phyloP scores from a whole-genome alignment of 2,329 filamentous ascomycete species.

The Fusarium sp. region DNA sequence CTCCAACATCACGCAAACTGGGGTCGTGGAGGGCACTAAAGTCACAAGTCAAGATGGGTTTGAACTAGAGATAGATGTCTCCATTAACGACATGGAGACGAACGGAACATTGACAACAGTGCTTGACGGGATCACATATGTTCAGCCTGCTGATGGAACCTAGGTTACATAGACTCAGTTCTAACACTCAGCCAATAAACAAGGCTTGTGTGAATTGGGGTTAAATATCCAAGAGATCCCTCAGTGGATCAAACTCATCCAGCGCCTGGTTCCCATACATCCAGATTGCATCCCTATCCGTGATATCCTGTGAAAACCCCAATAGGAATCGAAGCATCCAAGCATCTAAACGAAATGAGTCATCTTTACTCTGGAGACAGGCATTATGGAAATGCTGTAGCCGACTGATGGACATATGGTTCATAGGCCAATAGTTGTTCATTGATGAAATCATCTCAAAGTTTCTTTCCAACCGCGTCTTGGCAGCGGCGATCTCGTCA shows the following conservation, averaged over 20 bases:
- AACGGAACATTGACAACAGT: constrained; percentile 9
- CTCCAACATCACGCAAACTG: constrained; percentile 55
- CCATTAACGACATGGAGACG: not conserved
- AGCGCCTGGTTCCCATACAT: not conserved
- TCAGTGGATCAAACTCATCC: not conserved
- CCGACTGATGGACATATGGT: constrained; percentile 12
- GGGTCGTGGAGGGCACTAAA: constrained; percentile 53
- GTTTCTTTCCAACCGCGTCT: constrained; percentile 57
- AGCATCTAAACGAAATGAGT: constrained; percentile 16
- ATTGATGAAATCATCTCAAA: constrained; percentile 60
- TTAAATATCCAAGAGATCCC: constrained; percentile 5
- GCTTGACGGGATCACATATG: not conserved
- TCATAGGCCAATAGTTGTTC: constrained; percentile 56
- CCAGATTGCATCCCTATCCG: constrained; percentile 6
- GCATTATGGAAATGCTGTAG: constrained; percentile 28
- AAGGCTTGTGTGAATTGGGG: not conserved
- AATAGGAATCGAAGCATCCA: constrained; percentile 30
- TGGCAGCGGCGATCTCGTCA: constrained; percentile 51
- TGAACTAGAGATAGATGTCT: constrained; percentile 22
- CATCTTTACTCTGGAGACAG: constrained; percentile 17
- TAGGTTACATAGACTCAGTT: not conserved
- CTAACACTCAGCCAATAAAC: not conserved
- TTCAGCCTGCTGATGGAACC: constrained; percentile 5
- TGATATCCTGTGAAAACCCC: not conserved
- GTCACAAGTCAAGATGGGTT: constrained; percentile 48